These are phyloP conservation scores for Globisporangium spinosum DNA, from an alignment of 352 stramenopile species.

Conservation along the genomic window DNA sequence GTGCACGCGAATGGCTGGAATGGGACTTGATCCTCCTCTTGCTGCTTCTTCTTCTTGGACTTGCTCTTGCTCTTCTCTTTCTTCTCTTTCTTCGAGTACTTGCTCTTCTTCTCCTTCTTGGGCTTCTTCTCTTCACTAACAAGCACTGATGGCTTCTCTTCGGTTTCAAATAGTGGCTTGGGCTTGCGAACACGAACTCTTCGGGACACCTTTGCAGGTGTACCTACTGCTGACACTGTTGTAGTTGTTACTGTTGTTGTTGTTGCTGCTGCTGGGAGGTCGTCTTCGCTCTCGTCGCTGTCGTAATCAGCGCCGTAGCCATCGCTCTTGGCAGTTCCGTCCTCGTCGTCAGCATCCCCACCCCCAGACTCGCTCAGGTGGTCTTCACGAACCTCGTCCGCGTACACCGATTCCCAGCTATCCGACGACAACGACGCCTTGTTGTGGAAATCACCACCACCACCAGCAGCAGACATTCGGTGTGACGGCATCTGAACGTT, in stretches of 20 bases:
- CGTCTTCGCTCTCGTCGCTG: slow-evolving; percentile 55
- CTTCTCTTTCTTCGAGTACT: slow-evolving; percentile 14
- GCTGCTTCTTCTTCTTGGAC: slow-evolving; percentile 23
- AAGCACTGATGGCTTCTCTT: background rate
- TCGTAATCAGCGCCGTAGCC: slow-evolving; percentile 70
- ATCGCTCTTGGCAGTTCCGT: slow-evolving; percentile 26
- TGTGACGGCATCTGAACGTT: slow-evolving; percentile 12
- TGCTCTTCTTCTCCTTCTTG: slow-evolving; percentile 11
- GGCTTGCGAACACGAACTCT: slow-evolving; percentile 7
- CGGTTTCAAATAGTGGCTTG: background rate
- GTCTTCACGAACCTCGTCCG: slow-evolving; percentile 5
- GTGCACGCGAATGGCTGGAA: slow-evolving; percentile 73
- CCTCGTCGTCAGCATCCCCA: slow-evolving; percentile 20
- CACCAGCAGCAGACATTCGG: slow-evolving; percentile 10
- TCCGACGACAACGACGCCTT: slow-evolving; percentile 16
- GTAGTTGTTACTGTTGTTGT: background rate
- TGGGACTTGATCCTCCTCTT: slow-evolving; percentile 18
- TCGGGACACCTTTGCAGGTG: slow-evolving; percentile 1
- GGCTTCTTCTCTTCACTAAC: background rate
- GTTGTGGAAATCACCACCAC: slow-evolving; percentile 7
- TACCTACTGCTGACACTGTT: slow-evolving; percentile 15
- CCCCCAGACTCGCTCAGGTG: background rate
- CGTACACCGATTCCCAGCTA: slow-evolving; percentile 32
- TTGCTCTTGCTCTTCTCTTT: slow-evolving; percentile 13
- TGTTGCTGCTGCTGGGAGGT: slow-evolving; percentile 8